Evolutionary conservation across 352 stramenopile genomes (phyloP).

Genomic region (Globisporangium canariense): DNA sequence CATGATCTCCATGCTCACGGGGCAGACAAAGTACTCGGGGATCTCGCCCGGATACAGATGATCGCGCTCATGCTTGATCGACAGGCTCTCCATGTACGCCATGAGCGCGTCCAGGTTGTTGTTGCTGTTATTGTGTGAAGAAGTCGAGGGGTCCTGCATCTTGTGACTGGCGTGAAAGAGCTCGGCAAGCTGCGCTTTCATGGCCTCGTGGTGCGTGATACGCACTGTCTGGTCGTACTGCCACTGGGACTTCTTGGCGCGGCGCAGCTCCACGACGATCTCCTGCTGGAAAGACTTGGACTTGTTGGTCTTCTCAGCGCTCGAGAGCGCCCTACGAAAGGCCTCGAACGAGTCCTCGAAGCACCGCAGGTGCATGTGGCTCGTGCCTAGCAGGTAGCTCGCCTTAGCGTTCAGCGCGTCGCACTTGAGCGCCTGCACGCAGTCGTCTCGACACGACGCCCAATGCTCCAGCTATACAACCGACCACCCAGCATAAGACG

Average conservation of each 20-base stretch:
- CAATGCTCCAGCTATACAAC: constrained; percentile 49
- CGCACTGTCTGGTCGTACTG: constrained; percentile 35
- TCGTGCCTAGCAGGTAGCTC: constrained; percentile 71
- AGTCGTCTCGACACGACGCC: constrained; percentile 64
- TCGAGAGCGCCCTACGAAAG: constrained; percentile 44
- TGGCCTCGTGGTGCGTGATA: constrained; percentile 36
- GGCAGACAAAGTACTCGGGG: constrained; percentile 77
- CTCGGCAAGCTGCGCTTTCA: constrained; percentile 35
- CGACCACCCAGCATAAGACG: too few species aligned
- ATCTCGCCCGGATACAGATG: constrained; percentile 53
- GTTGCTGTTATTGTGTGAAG: not conserved
- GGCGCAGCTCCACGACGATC: constrained; percentile 52
- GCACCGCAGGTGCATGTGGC: constrained; percentile 39
- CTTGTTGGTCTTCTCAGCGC: constrained; percentile 58
- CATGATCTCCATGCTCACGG: constrained; percentile 86
- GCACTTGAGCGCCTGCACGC: constrained; percentile 40
- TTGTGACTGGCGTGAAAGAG: constrained; percentile 31
- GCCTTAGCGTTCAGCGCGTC: constrained; percentile 74
- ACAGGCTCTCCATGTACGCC: constrained; percentile 60
- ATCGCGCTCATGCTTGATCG: constrained; percentile 35
- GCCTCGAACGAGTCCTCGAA: constrained; percentile 52
- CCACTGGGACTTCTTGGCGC: constrained; percentile 70
- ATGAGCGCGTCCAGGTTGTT: constrained; percentile 47
- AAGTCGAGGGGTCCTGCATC: not conserved
- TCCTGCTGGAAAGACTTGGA: constrained; percentile 51